Evolutionary conservation across 176 grass and related monocot species (phyloP), one percentile per base, ranked within the genome.

Genomic region (Ensete ventricosum): DNA sequence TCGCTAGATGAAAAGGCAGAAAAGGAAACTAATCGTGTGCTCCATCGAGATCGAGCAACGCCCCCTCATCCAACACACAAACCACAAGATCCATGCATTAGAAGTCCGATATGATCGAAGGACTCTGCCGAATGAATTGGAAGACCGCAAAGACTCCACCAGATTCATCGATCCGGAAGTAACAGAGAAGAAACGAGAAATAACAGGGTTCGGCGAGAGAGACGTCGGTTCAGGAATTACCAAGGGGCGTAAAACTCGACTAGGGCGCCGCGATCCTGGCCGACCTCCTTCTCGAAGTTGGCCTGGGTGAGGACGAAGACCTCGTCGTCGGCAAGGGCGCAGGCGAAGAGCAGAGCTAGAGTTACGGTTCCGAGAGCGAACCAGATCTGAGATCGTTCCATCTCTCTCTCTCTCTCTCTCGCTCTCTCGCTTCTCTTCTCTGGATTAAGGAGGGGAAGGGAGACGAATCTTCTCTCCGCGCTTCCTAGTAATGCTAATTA

Each of bases 261-360:
- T 75, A 98, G 90, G 23, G 87, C 94, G 65, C 59, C 94, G 25
- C 94, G 86, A 67, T 98, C 94, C 76, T 93, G 85, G 9, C 95
- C 95, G 64, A 98, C 95, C 88, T 91, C 90, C 80, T 87, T 83
- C 84, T 98, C 88, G 81, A 98, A 98, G 86, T 84, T 87, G 80
- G 86, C 84, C 76, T 84, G 84, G 52, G 88, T 91, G 50, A 98
- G 86, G 58, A 89, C 86, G 20, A 91, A 27, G 59, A 98, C 95
- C 11, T 86, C 87, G 55, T 85, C 87, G 54, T 83, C 69, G 49
- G 83, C 87, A 64, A 77, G 20, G 12, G 76, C 72, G n/a, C 75
- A 55, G 4, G 80, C 71, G 60, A 80, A 70, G 72, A 92, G 48
- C n/a, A 86, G 14, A 17, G 80, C 69, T 62, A 86, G 57, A 67